Evolutionary conservation across 441 rosid genomes (phyloP).

Genomic region (Erodium trifolium): DNA sequence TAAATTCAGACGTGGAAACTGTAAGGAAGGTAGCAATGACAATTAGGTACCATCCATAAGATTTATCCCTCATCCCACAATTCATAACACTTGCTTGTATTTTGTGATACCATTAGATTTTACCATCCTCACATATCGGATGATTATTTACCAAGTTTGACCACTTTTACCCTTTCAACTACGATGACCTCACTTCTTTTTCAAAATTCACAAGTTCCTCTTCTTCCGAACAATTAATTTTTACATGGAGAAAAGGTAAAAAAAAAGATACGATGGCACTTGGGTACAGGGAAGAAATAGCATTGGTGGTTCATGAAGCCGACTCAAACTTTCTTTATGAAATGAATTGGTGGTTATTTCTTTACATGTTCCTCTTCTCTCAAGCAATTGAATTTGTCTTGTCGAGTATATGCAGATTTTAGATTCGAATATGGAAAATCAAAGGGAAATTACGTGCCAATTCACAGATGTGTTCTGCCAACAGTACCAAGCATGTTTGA

Average conservation of each 20-base stretch:
- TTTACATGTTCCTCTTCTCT: too few species aligned
- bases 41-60: background rate
- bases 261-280: too few species aligned
- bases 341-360: too few species aligned
- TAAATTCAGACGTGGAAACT: too few species aligned
- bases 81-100: background rate
- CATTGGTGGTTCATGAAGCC: too few species aligned
- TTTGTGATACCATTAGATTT: background rate
- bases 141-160: background rate
- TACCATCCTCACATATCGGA: background rate
- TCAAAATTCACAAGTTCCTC: background rate
- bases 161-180: background rate
- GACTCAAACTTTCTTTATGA: too few species aligned
- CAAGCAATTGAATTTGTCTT: background rate
- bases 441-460: background rate
- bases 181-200: background rate
- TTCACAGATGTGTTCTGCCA: too few species aligned
- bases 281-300: too few species aligned
- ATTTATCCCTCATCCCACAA: background rate
- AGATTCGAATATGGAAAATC: background rate
- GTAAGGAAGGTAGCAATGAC: background rate
- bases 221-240: too few species aligned
- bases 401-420: background rate
- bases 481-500: background rate
- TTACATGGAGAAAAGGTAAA: too few species aligned